These are phyloP conservation scores for Pythium inflatum DNA, from an alignment of 352 stramenopile species.

Conservation along the genomic window DNA sequence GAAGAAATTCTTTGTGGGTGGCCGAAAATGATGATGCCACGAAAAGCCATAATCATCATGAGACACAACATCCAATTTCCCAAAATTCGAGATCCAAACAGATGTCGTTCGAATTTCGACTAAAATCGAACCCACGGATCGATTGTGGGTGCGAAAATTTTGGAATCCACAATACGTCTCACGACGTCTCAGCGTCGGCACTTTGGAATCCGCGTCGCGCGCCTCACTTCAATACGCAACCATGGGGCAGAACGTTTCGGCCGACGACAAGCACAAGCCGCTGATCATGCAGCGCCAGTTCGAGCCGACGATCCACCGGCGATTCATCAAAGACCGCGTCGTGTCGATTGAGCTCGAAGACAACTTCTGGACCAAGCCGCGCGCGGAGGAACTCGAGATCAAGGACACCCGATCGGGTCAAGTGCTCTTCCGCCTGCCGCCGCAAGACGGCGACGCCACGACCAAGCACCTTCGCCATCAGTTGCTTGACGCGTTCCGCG, in stretches of 20 bases:
- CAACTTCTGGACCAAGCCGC: constrained; percentile 30
- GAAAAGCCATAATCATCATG: too few relatives aligned
- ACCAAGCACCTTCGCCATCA: constrained; percentile 23
- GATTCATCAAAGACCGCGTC: constrained; percentile 27
- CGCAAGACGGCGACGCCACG: constrained; percentile 9
- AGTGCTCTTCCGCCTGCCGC: constrained; percentile 24
- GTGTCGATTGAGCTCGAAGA: constrained; percentile 29
- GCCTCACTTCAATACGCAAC: too few relatives aligned
- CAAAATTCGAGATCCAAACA: too few relatives aligned
- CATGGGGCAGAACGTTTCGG: constrained; percentile 24
- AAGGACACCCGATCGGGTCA: constrained; percentile 22
- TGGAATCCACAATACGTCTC: too few relatives aligned
- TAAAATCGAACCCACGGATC: too few relatives aligned
- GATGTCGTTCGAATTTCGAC: too few relatives aligned
- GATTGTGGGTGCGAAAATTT: too few relatives aligned
- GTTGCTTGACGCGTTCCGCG: constrained; percentile 28
- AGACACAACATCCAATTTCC: too few relatives aligned
- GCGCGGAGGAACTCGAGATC: constrained; percentile 20
- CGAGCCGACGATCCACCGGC: constrained; percentile 26
- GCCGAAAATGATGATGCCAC: too few relatives aligned
- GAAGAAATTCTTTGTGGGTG: too few relatives aligned
- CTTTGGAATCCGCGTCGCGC: too few relatives aligned
- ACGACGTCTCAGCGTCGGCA: too few relatives aligned
- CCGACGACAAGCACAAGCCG: constrained; percentile 31
- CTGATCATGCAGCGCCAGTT: constrained; percentile 26